phyloP scores from a whole-genome alignment of 352 stramenopile genomes.

The Pythium aquatile region DNA sequence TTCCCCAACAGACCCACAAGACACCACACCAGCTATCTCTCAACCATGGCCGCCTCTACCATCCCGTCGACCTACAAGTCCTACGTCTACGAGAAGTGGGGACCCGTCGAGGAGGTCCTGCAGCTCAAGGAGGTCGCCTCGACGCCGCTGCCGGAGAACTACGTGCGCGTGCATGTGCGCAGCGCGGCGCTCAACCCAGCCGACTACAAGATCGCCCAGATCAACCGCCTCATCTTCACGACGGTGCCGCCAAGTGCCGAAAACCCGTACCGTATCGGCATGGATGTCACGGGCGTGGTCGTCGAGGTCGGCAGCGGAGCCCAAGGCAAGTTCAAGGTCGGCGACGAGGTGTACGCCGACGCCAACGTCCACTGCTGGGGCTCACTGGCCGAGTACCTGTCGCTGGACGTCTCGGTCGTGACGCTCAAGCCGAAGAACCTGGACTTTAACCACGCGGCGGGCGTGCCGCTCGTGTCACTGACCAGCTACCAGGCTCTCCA shows the following conservation, averaged over 20 bases:
- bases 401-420: conserved; percentile 32
- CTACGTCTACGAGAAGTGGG: conserved; percentile 16
- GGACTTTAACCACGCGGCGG: conserved; percentile 40
- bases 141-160: neutral
- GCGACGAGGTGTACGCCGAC: conserved; percentile 28
- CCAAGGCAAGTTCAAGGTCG: conserved; percentile 3
- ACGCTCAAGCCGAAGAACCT: conserved; percentile 41
- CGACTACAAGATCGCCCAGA: conserved; percentile 13
- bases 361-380: conserved; percentile 5
- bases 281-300: conserved; percentile 37
- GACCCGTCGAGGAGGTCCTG: conserved; percentile 9
- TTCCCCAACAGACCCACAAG: neutral
- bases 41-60: neutral
- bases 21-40: neutral
- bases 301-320: conserved; percentile 20
- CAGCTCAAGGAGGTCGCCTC: conserved; percentile 11
- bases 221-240: conserved; percentile 1
- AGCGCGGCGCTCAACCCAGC: conserved; percentile 14
- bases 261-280: conserved; percentile 34
- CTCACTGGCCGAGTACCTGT: conserved; percentile 42
- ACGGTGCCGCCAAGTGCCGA: neutral
- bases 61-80: conserved; percentile 10
- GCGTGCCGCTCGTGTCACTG: conserved; percentile 33
- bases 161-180: conserved; percentile 23
- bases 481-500: conserved; percentile 42